phyloP scores from a whole-genome alignment of 352 stramenopile genomes.

The Globisporangium solare region DNA sequence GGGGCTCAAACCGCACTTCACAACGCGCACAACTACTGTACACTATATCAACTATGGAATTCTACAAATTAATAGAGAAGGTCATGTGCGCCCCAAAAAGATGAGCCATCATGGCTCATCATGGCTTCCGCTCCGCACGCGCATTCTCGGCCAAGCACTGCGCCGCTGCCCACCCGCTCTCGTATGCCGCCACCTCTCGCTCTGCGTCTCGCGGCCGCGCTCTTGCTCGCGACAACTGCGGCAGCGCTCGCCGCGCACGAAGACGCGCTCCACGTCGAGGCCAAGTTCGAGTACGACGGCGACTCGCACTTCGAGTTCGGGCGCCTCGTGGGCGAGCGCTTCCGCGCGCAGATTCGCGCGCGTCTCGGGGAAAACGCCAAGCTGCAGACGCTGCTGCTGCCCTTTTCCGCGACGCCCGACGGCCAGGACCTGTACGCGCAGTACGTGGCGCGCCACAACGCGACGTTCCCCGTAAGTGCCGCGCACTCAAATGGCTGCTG shows the following conservation, averaged over 20 bases:
- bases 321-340: conserved; percentile 36
- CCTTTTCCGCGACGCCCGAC: conserved; percentile 35
- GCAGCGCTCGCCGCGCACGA: not conserved
- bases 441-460: conserved; percentile 43
- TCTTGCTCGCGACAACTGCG: not conserved
- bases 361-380: conserved; percentile 39
- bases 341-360: conserved; percentile 41
- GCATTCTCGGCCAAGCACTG: no score
- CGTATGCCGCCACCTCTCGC: no score
- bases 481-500: not conserved
- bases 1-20: no score
- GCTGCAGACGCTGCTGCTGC: conserved; percentile 54
- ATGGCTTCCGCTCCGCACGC: no score
- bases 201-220: no score
- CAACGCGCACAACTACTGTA: no score
- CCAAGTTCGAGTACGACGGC: conserved; percentile 51
- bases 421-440: conserved; percentile 33
- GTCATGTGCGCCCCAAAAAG: no score
- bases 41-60: no score
- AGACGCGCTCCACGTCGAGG: conserved; percentile 19
- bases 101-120: no score
- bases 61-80: no score
- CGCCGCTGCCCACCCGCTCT: no score
- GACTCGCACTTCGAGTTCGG: conserved; percentile 67
- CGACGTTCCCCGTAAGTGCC: conserved; percentile 44